Evolutionary conservation across 768 basidiomycete species (phyloP), one percentile per base, ranked within the genome.

Genomic region (Tylopilus vinaceipallidus): DNA sequence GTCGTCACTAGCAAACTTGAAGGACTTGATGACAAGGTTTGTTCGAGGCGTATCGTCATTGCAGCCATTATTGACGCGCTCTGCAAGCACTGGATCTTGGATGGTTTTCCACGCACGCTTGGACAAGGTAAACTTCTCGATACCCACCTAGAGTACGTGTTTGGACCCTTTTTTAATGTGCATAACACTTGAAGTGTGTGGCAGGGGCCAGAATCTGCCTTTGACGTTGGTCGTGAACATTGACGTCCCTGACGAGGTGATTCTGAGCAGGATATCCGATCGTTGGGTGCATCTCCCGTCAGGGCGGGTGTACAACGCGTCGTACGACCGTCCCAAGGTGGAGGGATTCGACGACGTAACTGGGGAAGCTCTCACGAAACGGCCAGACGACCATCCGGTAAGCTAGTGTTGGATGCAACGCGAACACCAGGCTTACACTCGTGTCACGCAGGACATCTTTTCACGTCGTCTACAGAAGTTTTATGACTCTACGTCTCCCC

Each of bases 61-160:
- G 19, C 27, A 12, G 19, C 27, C 13, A 19, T 40, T 11, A 9
- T 51, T 45, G 39, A 47, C 45, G 8, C 27, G 16, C 38, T 16
- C 32, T 14, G 11, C 53, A 93, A n/a, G 88, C 85, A 89, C 61
- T 95, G 93, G 93, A 87, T 95, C 55, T 67, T 95, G 37, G 94
- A 95, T 57, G 94, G 94, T 24, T 95, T 95, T 61, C 94, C 94
- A 44, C 84, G 93, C 32, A 95, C 92, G 11, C 70, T 92, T 2
- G 81, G 76, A n/a, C 93, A 95, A 67, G 91, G 86, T 3, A 74
- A 82, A 64, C 74, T 92, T 38, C 76, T 95, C 9, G 88, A 95
- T 69, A 72, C 75, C 17, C 81, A 91, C 67, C 79, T 95, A 44
- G 76, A 77, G 87, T 88, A 56, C 33, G 80, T 67, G 26, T 14